Conservation (phyloP, 805 yeast genomes). For the Nakazawaea sp. region DNA sequence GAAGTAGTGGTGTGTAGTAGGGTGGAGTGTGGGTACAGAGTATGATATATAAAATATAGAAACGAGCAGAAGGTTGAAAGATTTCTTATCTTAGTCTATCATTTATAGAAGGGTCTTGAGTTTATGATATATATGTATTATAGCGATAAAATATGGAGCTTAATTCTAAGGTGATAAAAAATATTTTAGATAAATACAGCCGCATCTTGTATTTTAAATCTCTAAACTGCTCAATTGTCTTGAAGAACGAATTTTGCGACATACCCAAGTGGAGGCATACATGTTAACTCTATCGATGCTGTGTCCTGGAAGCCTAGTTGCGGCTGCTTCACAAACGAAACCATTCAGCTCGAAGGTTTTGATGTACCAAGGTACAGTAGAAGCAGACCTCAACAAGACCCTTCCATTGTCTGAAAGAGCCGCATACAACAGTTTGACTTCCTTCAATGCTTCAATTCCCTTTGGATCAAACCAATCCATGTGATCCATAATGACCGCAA, state of each 20-base stretch:
- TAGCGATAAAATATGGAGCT: neutral
- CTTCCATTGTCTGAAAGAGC: slow-evolving; percentile 65
- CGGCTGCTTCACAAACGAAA: slow-evolving; percentile 63
- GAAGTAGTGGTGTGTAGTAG: too few species aligned
- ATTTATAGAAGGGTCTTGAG: neutral
- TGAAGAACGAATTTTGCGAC: slow-evolving; percentile 41
- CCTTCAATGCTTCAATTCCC: slow-evolving; percentile 57
- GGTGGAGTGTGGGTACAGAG: too few species aligned
- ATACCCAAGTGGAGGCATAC: slow-evolving; percentile 88
- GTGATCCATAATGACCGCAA: slow-evolving; percentile 84
- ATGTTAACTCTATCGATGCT: slow-evolving; percentile 77
- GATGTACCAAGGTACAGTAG: slow-evolving; percentile 74
- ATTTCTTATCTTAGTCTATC: too few species aligned
- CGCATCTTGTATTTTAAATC: too few species aligned
- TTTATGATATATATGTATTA: neutral
- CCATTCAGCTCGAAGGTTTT: slow-evolving; percentile 60
- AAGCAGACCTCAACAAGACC: slow-evolving; percentile 71
- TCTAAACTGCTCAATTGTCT: slow-evolving; percentile 45
- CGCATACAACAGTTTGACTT: slow-evolving; percentile 54
- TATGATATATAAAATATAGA: too few species aligned
- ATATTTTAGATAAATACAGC: too few species aligned
- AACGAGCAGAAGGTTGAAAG: too few species aligned
- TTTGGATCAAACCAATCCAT: slow-evolving; percentile 85
- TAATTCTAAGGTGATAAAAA: too few species aligned
- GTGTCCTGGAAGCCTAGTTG: slow-evolving; percentile 52